Base-by-base conservation (phyloP, 164 flowering plant species). In the Aristolochia contorta region DNA sequence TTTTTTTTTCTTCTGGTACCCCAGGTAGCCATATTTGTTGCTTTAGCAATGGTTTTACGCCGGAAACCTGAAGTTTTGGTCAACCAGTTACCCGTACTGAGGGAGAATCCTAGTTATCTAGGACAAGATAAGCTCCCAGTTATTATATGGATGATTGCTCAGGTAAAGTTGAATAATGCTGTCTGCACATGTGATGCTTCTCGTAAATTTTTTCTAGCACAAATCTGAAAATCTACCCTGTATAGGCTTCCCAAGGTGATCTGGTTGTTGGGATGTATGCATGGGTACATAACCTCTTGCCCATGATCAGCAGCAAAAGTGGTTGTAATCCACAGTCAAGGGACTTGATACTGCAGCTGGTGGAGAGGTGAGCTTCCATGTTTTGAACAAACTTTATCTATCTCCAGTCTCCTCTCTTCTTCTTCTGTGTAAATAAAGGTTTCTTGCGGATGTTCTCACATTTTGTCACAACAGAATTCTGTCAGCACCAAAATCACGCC, bases 41-140 rank as follows among this genome's bases (percentile, higher is more conserved):
- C 75, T 57, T 65, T 87, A 52, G 91, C 90, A 15, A 84, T 87
- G 90, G 75, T 69, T 18, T 57, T 93, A 68, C 72, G 91, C 27
- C 74, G 87, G 14, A 93, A 86, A 51, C 96, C 98, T 63, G 97
- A 93, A 77, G 85, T 72, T 2, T 66, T 93, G 45, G 58, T 80
- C 32, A 67, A 65, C 65, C 15, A 81, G 30, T 60, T 84, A 68
- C 84, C 90, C 48, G 70, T 20, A 18, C 23, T 90, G 72, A 82
- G 72, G 70, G 89, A 84, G 46, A 77, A 76, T 57, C 41, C 81
- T 24, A 89, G 83, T 65, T 83, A 86, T 75, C 86, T 81, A 67
- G 96, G 94, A 57, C 98, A 86, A 67, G 96, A 93, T 72, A 89
- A 87, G 71, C 89, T 93, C 65, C 86, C 96, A 33, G 74, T 93